Evolutionary conservation across 169 alveolate species (phyloP), one percentile per base, ranked within the genome.

Genomic region (Sarcocystis neurona): DNA sequence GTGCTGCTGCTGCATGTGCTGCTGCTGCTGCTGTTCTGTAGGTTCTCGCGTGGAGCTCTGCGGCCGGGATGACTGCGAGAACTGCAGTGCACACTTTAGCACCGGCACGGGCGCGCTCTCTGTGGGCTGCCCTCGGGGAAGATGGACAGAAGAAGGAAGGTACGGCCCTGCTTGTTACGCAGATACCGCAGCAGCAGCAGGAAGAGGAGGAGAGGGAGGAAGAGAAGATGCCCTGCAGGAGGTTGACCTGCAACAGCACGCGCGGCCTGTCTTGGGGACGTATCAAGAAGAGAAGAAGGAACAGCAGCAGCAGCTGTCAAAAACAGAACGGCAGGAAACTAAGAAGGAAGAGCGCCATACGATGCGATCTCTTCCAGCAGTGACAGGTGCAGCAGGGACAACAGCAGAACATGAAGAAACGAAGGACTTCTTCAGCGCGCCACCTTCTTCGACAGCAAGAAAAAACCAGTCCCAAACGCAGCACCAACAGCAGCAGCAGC

Each of bases 151-250:
- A 32, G 56, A 37, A 15, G 82, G 82, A 43, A 47, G 79, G 27
- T 72, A 37, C 56, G 82, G 82, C 0, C 82, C 82, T 34, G 82
- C 82, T 2, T 72, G 82, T 32, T 72, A 72, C 82, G 82, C 48
- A 53, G 12, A 12, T 53, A 53, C 66, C 66, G 66, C 66, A 53
- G 30, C 12, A 53, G 12, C 66, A 53, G 12, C 30, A 23, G 12
- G 66, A 53, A 15, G 23, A 15, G 66, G 23, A 53, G 23, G 66
- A 23, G 12, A 15, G 12, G 12, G 30, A 53, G 23, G 30, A 53
- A 15, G 66, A 53, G 23, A 23, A 53, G 66, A 53, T 15, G 66
- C 66, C 12, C 12, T 23, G 66, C 66, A 53, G 66, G 66, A 12
- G 12, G 66, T 23, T 15, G 27, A 30, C n/a, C n/a, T 27, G 27